Evolutionary conservation across 352 stramenopile genomes (phyloP).

Genomic region (Phytophthora melonis): DNA sequence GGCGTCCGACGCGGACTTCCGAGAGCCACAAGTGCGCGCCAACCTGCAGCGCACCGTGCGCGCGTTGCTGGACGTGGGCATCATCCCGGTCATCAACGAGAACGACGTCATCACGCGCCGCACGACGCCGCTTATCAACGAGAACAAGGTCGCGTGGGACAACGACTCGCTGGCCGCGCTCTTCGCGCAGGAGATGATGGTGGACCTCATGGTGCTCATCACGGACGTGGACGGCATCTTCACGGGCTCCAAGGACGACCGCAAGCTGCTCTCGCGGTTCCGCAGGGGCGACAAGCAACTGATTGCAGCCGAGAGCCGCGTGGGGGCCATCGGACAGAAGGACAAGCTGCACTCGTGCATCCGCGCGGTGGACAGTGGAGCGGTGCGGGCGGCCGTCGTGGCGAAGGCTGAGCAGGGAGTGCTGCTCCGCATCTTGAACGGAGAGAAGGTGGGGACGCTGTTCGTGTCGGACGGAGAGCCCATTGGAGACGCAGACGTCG

Average conservation of each 20-base stretch:
- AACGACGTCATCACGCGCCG: constrained; percentile 86
- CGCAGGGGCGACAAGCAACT: constrained; percentile 51
- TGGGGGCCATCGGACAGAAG: constrained; percentile 69
- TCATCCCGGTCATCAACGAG: constrained; percentile 90
- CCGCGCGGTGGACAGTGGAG: constrained; percentile 75
- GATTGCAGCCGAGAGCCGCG: constrained; percentile 61
- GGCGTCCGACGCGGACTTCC: constrained; percentile 83
- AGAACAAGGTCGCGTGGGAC: constrained; percentile 81
- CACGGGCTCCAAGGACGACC: constrained; percentile 24
- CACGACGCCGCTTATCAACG: constrained; percentile 60
- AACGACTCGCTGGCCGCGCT: constrained; percentile 87
- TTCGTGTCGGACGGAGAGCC: constrained; percentile 58
- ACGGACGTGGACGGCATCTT: constrained; percentile 82
- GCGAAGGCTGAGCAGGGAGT: constrained; percentile 70
- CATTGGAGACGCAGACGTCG: constrained; percentile 52
- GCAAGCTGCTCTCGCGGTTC: constrained; percentile 61
- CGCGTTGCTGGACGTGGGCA: constrained; percentile 79
- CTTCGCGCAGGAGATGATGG: constrained; percentile 75
- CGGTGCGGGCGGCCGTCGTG: constrained; percentile 68
- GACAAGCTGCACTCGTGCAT: constrained; percentile 88
- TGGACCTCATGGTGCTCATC: constrained; percentile 82
- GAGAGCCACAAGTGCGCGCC: constrained; percentile 61
- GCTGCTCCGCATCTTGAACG: constrained; percentile 70
- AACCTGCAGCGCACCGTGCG: constrained; percentile 76
- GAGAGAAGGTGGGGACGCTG: constrained; percentile 74